Evolutionary conservation across 2,329 filamentous ascomycete genomes (phyloP), one percentile per base, ranked within the genome.

Genomic region (Fusarium scirpi): DNA sequence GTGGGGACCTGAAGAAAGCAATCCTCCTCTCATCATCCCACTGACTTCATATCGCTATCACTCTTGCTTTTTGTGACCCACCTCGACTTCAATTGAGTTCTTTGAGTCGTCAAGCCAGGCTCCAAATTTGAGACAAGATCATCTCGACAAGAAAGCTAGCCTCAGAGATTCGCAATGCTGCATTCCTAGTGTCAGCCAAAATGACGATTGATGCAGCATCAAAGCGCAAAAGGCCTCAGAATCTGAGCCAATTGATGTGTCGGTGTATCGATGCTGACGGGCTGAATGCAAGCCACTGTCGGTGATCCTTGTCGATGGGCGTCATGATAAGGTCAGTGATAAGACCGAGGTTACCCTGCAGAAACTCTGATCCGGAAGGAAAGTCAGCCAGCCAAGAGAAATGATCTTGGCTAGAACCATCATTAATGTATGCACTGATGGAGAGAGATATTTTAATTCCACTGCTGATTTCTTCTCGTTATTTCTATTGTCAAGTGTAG

Each of bases 351-450:
- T 38, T n/a, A 38, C 34, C 34, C 34, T 38, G 10, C 34, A 38
- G 0, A n/a, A n/a, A 4, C 6, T n/a, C 1, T 11, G 34, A 38
- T n/a, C 3, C 34, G 1, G 6, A 0, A 38, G 34, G 2, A n/a
- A 38, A 11, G 18, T 38, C 34, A 6, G 2, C 5, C 9, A 6
- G 13, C 13, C 3, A 32, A 16, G 27, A 29, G 27, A 6, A 5
- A 29, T 11, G 1, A 5, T 11, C 10, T 29, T 29, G 4, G 10
- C 10, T 29, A 29, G 27, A 29, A 11, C 27, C 10, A 29, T 29
- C 27, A 29, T 11, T 29, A 10, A 11, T 29, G 11, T 29, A 29
- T 29, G 10, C 10, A 29, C 27, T 29, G 10, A 29, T 29, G 27
- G 4, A 29, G 10, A 11, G 10, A 29, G 10, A 6, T 11, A 5